Base-by-base conservation (phyloP, 2,329 filamentous ascomycete genomes). In the Neonectria neomacrospora region DNA sequence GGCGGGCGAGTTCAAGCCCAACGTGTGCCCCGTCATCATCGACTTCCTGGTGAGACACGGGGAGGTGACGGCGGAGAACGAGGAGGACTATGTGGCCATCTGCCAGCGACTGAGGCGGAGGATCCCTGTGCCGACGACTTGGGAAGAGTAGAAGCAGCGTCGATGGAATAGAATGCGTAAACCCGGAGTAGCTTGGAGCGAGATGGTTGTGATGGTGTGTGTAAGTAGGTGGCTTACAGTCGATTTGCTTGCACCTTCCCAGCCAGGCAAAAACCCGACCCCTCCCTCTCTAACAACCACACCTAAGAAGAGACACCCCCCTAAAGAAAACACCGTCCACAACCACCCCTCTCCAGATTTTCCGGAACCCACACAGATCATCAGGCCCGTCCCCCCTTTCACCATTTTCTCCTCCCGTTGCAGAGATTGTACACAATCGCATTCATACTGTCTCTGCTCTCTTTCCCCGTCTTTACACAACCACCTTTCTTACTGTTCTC, bases 31-130 rank as follows among this genome's bases (percentile, higher is more conserved):
- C 30, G 89, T 95, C 51, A 82, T 95, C 80, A 82, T 96, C 51
- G 93, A 96, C 73, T 97, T 97, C 76, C 88, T 96, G 70, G 80
- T 96, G 48, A 80, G 93, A 23, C 92, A 94, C 76, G 91, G 91
- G 0, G 81, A 93, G 53, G 74, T 96, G 63, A 94, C 88, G 1
- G 78, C 85, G 0, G 91, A 93, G 74, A 90, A 88, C 60, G 92
- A 96, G 79, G 80, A 80, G 56, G 85, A 92, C 67, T 96, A 90
- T 74, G 80, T 91, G 50, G 89, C 93, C 76, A 91, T 96, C 64
- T 78, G 78, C 45, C 76, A 73, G 56, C 75, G 83, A 34, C 65
- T 86, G 65, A 78, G 80, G 69, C 78, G 84, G 18, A 75, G 64
- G 41, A 71, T 85, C 55, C 83, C 83, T 0, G 75, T 83, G 56